These are phyloP conservation scores for Stephanocyclus meneghinianus DNA, from an alignment of 352 stramenopile species.

Conservation along the genomic window DNA sequence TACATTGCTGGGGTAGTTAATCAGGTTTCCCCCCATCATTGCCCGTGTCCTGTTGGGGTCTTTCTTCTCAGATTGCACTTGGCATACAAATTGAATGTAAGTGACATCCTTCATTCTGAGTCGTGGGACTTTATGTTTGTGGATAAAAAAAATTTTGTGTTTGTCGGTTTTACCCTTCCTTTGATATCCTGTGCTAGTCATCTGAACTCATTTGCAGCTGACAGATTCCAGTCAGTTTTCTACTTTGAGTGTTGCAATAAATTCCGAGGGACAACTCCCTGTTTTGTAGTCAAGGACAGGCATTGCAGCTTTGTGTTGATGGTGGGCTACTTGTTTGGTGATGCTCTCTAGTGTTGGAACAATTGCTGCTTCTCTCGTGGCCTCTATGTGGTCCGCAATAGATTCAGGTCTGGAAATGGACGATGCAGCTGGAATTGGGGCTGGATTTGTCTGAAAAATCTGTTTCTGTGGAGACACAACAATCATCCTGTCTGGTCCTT, in stretches of 20 bases:
- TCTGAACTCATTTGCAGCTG: conserved; percentile 34
- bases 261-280: not conserved
- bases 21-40: conserved; percentile 6
- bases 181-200: conserved; percentile 8
- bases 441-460: not conserved
- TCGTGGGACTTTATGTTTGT: conserved; percentile 6
- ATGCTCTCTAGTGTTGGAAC: not conserved
- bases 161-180: conserved; percentile 10
- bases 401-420: not conserved
- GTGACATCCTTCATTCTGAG: conserved; percentile 13
- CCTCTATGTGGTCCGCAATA: not conserved
- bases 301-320: not conserved
- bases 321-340: not conserved
- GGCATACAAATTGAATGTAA: conserved; percentile 38
- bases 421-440: not conserved
- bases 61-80: conserved; percentile 12
- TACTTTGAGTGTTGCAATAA: conserved; percentile 5
- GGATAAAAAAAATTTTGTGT: conserved; percentile 42
- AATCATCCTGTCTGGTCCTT: not conserved
- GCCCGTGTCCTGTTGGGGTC: conserved; percentile 7
- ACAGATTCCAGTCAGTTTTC: conserved; percentile 15
- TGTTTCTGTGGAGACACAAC: not conserved
- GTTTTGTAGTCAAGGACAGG: not conserved
- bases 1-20: not conserved
- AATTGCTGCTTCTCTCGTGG: not conserved